Percentiles rank a stretch among this genome's conserved stretches.
These are phyloP conservation scores for Yamadazyma blattariae DNA, from an alignment of 1,139 yeast species.

Conservation along the genomic window DNA sequence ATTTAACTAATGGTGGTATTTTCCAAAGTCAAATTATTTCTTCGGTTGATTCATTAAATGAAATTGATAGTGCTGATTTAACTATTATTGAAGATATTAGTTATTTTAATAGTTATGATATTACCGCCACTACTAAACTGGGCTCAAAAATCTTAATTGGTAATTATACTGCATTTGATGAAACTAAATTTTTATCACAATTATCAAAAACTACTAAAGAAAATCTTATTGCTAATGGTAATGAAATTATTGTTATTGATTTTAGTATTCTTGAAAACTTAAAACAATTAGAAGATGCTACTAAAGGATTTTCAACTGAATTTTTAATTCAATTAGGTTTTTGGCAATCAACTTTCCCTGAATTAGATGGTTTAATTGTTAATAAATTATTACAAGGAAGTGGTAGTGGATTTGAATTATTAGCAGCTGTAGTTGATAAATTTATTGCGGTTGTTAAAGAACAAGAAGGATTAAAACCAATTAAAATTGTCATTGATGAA, in stretches of 20 bases:
- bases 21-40: slow-evolving; percentile 72
- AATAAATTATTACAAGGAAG: slow-evolving; percentile 79
- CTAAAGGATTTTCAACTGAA: slow-evolving; percentile 72
- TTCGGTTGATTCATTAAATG: slow-evolving; percentile 22
- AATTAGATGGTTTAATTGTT: slow-evolving; percentile 63
- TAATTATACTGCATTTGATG: slow-evolving; percentile 29
- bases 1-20: slow-evolving; percentile 68
- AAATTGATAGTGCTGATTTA: slow-evolving; percentile 60
- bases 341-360: slow-evolving; percentile 71
- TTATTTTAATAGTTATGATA: slow-evolving; percentile 55
- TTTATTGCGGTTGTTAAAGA: slow-evolving; percentile 55
- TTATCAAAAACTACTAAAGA: slow-evolving; percentile 55
- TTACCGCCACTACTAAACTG: slow-evolving; percentile 56
- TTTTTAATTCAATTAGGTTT: slow-evolving; percentile 78
- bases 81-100: slow-evolving; percentile 59
- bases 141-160: slow-evolving; percentile 49
- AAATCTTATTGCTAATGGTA: slow-evolving; percentile 51
- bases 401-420: slow-evolving; percentile 78
- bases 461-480: slow-evolving; percentile 43
- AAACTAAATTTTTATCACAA: slow-evolving; percentile 39
- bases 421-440: slow-evolving; percentile 78
- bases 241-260: slow-evolving; percentile 55
- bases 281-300: slow-evolving; percentile 48
- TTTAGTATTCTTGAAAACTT: slow-evolving; percentile 56
- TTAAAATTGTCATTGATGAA: slow-evolving; percentile 40